phyloP scores from a whole-genome alignment of 257 asterid genomes.

The Nicotiana tabacum region DNA sequence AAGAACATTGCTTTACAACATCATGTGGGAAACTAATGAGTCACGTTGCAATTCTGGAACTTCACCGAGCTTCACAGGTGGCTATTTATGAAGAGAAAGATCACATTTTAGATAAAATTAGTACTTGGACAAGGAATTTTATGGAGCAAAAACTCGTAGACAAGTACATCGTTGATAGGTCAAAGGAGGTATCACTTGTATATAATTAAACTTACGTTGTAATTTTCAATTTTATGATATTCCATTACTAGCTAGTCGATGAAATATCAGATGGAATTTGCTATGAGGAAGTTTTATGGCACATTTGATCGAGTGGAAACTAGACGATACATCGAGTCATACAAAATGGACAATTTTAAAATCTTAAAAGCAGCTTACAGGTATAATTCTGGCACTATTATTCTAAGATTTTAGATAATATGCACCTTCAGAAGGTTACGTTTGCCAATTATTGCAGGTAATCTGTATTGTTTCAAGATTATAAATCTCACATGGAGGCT shows the following conservation, averaged over 20 bases:
- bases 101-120: conserved; percentile 24
- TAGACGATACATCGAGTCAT: conserved; percentile 26
- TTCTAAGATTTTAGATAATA: too few relatives aligned
- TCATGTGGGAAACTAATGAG: not conserved
- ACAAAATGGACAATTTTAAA: conserved; percentile 14
- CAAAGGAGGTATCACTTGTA: conserved; percentile 28
- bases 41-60: conserved; percentile 26
- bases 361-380: conserved; percentile 22
- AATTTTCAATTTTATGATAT: too few relatives aligned
- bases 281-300: conserved; percentile 29
- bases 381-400: conserved; percentile 1
- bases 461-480: too few relatives aligned
- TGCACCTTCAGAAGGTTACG: too few relatives aligned
- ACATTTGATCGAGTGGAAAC: conserved; percentile 19
- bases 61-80: conserved; percentile 43
- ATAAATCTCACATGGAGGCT: too few relatives aligned
- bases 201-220: too few relatives aligned
- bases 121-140: conserved; percentile 30
- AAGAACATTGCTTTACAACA: not conserved
- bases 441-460: too few relatives aligned
- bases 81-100: conserved; percentile 23
- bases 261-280: conserved; percentile 25
- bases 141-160: conserved; percentile 26
- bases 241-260: not conserved
- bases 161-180: conserved; percentile 16